Conservation (phyloP, 2,329 filamentous ascomycete species). For the Mycosphaerelloides madeirae region DNA sequence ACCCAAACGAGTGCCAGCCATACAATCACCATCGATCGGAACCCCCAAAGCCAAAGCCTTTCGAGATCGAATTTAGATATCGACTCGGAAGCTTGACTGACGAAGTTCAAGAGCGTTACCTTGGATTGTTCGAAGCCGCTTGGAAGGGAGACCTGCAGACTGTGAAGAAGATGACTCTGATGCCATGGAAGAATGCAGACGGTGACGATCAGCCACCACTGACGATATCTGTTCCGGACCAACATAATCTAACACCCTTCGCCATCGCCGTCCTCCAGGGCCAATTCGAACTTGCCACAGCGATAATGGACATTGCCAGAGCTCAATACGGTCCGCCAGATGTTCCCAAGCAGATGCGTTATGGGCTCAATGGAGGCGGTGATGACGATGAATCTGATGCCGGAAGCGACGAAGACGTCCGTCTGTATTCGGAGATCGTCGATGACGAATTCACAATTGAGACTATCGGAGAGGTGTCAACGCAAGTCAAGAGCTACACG, state of each 20-base stretch:
- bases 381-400: slow-evolving; percentile 27
- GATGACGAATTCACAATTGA: slow-evolving; percentile 70
- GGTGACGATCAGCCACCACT: slow-evolving; percentile 56
- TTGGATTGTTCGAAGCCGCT: slow-evolving; percentile 66
- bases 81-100: slow-evolving; percentile 47
- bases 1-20: slow-evolving; percentile 9
- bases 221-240: slow-evolving; percentile 57
- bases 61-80: slow-evolving; percentile 52
- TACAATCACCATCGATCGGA: not conserved
- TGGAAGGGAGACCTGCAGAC: slow-evolving; percentile 65
- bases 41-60: slow-evolving; percentile 34
- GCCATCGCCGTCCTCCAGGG: slow-evolving; percentile 63
- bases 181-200: slow-evolving; percentile 48
- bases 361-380: slow-evolving; percentile 33
- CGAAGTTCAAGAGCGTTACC: slow-evolving; percentile 54
- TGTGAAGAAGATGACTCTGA: slow-evolving; percentile 61
- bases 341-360: slow-evolving; percentile 12
- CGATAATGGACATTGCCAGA: slow-evolving; percentile 64
- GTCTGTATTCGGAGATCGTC: slow-evolving; percentile 48
- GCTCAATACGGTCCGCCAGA: slow-evolving; percentile 55
- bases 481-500: slow-evolving; percentile 61
- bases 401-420: slow-evolving; percentile 32
- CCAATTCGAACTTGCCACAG: slow-evolving; percentile 59
- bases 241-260: slow-evolving; percentile 54
- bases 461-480: slow-evolving; percentile 64